Evolutionary conservation across 1,139 yeast species (phyloP).

Genomic region (Blastobotrys raffinosifermentans): DNA sequence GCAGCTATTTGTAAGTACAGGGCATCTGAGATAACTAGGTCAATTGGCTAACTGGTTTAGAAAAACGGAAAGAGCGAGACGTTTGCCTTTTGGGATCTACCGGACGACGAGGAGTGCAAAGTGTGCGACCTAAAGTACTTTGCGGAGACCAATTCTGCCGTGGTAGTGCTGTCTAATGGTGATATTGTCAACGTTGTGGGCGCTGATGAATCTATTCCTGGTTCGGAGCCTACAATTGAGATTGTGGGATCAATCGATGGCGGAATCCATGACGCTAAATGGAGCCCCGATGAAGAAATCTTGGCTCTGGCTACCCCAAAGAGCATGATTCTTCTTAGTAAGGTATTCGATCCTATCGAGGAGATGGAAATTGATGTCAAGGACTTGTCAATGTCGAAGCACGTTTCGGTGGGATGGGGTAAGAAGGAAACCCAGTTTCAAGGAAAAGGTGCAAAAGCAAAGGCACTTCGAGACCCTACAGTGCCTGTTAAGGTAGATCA

Average conservation of each 20-base stretch:
- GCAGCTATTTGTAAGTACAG: conserved; percentile 29
- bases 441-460: conserved; percentile 87
- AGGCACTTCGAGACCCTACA: conserved; percentile 84
- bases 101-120: conserved; percentile 10
- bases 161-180: conserved; percentile 32
- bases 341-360: conserved; percentile 73
- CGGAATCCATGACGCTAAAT: conserved; percentile 65
- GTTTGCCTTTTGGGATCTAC: conserved; percentile 25
- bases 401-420: conserved; percentile 99
- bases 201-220: conserved; percentile 51
- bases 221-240: conserved; percentile 38
- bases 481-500: conserved; percentile 66
- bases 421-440: conserved; percentile 93
- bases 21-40: conserved; percentile 3
- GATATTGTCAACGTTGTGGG: conserved; percentile 60
- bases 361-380: conserved; percentile 54
- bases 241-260: conserved; percentile 83
- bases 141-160: conserved; percentile 25
- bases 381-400: conserved; percentile 70
- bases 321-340: conserved; percentile 62
- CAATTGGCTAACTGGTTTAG: conserved; percentile 11
- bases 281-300: conserved; percentile 94
- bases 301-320: conserved; percentile 55
- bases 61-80: conserved; percentile 21
- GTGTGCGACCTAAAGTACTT: conserved; percentile 23